Conservation (phyloP, 2,329 filamentous ascomycete genomes). For the Fusarium cyanostomum region DNA sequence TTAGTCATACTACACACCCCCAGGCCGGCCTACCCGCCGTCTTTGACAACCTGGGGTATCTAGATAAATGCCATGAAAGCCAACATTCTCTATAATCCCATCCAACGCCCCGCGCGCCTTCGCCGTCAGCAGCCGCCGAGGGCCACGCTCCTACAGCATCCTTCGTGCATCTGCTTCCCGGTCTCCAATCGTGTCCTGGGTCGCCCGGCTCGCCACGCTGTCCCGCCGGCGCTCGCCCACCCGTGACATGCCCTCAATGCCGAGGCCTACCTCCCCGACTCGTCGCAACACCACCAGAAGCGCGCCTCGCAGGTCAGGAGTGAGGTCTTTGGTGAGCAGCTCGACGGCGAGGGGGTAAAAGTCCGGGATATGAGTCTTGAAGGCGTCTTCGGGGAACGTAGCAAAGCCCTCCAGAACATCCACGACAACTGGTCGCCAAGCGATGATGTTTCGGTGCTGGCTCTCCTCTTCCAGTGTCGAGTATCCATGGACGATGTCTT, state of each 20-base stretch:
- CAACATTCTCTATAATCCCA: slow-evolving; percentile 43
- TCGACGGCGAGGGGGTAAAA: slow-evolving; percentile 92
- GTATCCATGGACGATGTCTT: slow-evolving; percentile 90
- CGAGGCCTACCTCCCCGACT: slow-evolving; percentile 80
- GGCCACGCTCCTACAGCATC: slow-evolving; percentile 45
- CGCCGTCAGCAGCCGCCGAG: slow-evolving; percentile 15
- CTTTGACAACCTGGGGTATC: slow-evolving; percentile 25
- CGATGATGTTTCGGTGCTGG: slow-evolving; percentile 95
- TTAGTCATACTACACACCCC: slow-evolving; percentile 37
- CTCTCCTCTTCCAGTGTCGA: slow-evolving; percentile 91
- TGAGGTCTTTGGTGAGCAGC: slow-evolving; percentile 83
- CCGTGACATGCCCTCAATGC: slow-evolving; percentile 61
- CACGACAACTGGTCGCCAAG: slow-evolving; percentile 96
- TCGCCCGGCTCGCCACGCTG: slow-evolving; percentile 52
- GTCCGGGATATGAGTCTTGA: slow-evolving; percentile 78
- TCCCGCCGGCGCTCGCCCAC: slow-evolving; percentile 49
- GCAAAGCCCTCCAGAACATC: slow-evolving; percentile 95
- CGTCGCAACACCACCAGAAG: slow-evolving; percentile 81
- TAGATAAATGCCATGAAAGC: slow-evolving; percentile 38
- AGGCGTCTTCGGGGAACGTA: slow-evolving; percentile 82
- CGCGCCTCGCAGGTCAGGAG: slow-evolving; percentile 78
- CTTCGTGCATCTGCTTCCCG: slow-evolving; percentile 49
- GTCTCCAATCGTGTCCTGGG: slow-evolving; percentile 43
- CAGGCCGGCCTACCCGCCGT: slow-evolving; percentile 22
- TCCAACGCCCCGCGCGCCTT: slow-evolving; percentile 43